These are phyloP conservation scores for Pseudogymnoascus sp. DNA, from an alignment of 2,329 filamentous ascomycete genomes.

Conservation along the genomic window DNA sequence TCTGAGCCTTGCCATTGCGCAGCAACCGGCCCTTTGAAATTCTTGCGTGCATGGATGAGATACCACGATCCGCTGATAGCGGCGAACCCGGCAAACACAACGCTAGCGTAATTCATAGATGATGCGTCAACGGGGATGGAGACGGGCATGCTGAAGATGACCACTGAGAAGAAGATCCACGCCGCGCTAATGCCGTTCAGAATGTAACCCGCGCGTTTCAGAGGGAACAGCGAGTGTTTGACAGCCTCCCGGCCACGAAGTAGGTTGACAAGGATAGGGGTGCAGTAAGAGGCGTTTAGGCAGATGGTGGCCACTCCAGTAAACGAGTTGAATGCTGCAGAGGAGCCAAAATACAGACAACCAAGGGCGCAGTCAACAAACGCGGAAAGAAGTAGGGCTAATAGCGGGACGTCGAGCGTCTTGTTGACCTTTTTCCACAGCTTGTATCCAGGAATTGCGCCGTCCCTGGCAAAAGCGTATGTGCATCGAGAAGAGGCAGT, in stretches of 20 bases:
- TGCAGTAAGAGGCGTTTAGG: constrained; percentile 64
- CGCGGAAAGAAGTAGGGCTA: constrained; percentile 60
- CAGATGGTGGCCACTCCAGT: constrained; percentile 75
- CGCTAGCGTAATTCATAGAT: constrained; percentile 59
- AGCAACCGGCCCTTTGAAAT: constrained; percentile 48
- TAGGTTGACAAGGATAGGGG: constrained; percentile 65
- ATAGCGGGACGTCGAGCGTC: constrained; percentile 60
- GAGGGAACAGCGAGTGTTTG: constrained; percentile 56
- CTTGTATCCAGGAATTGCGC: constrained; percentile 61
- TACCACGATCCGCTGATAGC: constrained; percentile 55
- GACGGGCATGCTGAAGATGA: constrained; percentile 70
- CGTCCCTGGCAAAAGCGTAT: constrained; percentile 68
- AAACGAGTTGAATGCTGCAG: constrained; percentile 70
- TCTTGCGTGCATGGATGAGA: constrained; percentile 51
- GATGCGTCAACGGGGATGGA: constrained; percentile 46
- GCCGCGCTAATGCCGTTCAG: constrained; percentile 61
- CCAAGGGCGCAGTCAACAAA: constrained; percentile 62
- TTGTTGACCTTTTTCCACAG: constrained; percentile 60
- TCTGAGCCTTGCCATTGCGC: background rate
- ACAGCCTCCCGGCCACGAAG: constrained; percentile 58
- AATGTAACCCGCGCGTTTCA: constrained; percentile 58
- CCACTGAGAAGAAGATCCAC: constrained; percentile 63
- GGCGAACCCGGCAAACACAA: constrained; percentile 56
- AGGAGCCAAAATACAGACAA: constrained; percentile 70
- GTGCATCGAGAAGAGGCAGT: constrained; percentile 68